Evolutionary conservation across 2,329 filamentous ascomycete species (phyloP), one percentile per base, ranked within the genome.

Genomic region (Exophiala aquamarina): DNA sequence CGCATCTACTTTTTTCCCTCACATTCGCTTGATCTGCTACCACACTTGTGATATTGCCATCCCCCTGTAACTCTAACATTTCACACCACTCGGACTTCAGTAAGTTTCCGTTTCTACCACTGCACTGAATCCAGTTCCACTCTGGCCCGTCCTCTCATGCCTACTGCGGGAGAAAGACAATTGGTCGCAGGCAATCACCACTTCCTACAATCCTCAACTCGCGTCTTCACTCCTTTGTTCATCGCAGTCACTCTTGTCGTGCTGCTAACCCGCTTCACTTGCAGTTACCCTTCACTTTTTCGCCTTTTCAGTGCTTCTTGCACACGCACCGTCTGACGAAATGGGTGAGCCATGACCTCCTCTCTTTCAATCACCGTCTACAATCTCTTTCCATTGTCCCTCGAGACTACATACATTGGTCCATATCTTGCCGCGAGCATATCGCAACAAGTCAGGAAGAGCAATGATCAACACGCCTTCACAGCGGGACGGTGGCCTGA

Each of bases 341-440:
- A 55, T 55, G 52, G 49, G 52, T 52, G 50, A 52, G 50, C 45
- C 36, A 42, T 44, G 44, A 23, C 48, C 44, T 41, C 45, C 15
- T 23, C 19, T 44, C 34, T 26, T 21, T 37, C 17, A 21, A 20
- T 43, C 26, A 31, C 14, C 36, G 33, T 31, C 34, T 26, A 13
- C 36, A 9, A 37, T 37, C 11, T 7, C 6, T 37, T 19, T 13
- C 20, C 35, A 19, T 37, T 15, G 19, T 37, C 35, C 9, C 18
- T 19, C 17, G 8, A 6, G 23, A 26, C 35, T 37, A 37, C 14
- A 21, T 37, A 6, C 10, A 10, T 14, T 8, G n/a, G n/a, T 34
- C 32, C 8, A 34, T 8, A 34, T 31, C 32, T 14, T 8, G n/a
- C 17, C n/a, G 32, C 32, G 13, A 6, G 6, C 32, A 18, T 34